These are phyloP conservation scores for Gonium pectorale DNA, from an alignment of 139 green algal genomes.

Conservation along the genomic window DNA sequence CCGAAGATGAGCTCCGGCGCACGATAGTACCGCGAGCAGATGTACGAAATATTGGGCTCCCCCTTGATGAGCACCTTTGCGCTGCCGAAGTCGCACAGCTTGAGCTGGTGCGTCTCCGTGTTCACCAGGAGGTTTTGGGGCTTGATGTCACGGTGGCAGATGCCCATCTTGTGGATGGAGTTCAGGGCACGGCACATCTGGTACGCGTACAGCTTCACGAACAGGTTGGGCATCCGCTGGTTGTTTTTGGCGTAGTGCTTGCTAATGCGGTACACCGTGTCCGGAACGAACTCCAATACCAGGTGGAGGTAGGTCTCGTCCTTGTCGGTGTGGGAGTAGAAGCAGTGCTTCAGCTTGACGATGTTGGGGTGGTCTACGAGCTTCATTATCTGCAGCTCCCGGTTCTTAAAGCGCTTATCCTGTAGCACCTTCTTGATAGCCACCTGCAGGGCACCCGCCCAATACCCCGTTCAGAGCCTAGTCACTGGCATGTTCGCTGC, in stretches of 20 bases:
- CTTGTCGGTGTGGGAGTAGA: slow-evolving; percentile 86
- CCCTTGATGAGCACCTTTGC: slow-evolving; percentile 94
- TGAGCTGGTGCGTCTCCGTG: slow-evolving; percentile 93
- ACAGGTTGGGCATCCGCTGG: slow-evolving; percentile 93
- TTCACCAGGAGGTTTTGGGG: slow-evolving; percentile 97
- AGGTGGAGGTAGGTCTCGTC: slow-evolving; percentile 97
- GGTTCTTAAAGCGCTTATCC: slow-evolving; percentile 99
- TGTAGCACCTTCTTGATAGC: slow-evolving; percentile 99
- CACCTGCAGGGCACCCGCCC: slow-evolving; percentile 72
- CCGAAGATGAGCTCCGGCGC: slow-evolving; percentile 99
- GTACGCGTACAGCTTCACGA: slow-evolving; percentile 97
- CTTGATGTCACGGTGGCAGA: slow-evolving; percentile 98
- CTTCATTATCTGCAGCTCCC: slow-evolving; percentile 99
- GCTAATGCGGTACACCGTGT: slow-evolving; percentile 97
- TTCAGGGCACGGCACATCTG: slow-evolving; percentile 91
- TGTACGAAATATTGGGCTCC: slow-evolving; percentile 99
- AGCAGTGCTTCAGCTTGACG: slow-evolving; percentile 97
- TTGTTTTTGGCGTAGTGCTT: slow-evolving; percentile 97
- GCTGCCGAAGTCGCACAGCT: slow-evolving; percentile 98
- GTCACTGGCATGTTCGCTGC: neutral
- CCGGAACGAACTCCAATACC: slow-evolving; percentile 98
- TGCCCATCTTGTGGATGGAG: slow-evolving; percentile 86
- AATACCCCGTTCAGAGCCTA: neutral
- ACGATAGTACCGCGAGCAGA: slow-evolving; percentile 96
- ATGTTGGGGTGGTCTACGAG: slow-evolving; percentile 98